Percentiles rank a stretch among this genome's conserved stretches.
phyloP scores from a whole-genome alignment of 257 asterid species.

The Asclepias syriaca region DNA sequence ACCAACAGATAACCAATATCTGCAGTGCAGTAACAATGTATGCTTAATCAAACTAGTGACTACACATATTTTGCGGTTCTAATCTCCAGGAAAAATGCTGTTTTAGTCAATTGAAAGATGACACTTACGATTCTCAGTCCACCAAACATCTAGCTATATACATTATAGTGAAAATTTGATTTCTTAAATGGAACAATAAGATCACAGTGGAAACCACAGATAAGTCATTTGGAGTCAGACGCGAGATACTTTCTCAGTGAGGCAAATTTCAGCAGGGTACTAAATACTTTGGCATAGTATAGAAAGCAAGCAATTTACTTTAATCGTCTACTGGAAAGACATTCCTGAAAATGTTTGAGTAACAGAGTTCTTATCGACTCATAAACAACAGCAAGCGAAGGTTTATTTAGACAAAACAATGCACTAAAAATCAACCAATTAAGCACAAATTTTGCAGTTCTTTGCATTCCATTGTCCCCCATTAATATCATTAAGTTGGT shows the following conservation, averaged over 20 bases:
- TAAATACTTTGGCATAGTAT: background rate
- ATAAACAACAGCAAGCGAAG: background rate
- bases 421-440: background rate
- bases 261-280: background rate
- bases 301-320: background rate
- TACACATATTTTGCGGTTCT: background rate
- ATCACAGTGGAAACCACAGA: background rate
- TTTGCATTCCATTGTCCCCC: background rate
- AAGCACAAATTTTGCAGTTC: background rate
- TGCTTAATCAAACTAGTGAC: constrained; percentile 21
- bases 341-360: background rate
- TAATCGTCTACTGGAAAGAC: background rate
- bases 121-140: background rate
- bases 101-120: background rate
- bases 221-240: background rate
- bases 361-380: no score
- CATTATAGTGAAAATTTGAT: background rate
- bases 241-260: background rate
- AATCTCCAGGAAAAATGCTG: background rate
- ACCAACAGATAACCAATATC: constrained; percentile 96
- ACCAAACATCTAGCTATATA: background rate
- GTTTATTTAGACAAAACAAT: background rate
- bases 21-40: constrained; percentile 30
- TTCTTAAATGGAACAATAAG: background rate
- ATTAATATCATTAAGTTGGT: background rate